phyloP scores from a whole-genome alignment of 73 alveolate genomes.

The Tetrahymena elliotti region DNA sequence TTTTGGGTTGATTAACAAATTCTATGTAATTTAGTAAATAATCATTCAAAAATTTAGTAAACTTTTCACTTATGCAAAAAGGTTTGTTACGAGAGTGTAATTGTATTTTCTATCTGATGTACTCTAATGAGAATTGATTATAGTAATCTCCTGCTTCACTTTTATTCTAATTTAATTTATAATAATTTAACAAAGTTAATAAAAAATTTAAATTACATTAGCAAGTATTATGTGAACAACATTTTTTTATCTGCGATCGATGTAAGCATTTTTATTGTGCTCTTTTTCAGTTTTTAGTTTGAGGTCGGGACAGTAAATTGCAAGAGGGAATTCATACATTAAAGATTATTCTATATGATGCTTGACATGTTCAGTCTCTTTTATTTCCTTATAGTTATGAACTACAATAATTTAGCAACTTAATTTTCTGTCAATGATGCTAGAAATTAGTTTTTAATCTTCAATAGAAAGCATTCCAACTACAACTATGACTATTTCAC shows the following conservation, averaged over 20 bases:
- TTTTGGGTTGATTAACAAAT: neutral
- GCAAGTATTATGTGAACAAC: neutral
- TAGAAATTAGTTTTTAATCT: neutral
- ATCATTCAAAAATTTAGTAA: neutral
- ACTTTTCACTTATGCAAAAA: neutral
- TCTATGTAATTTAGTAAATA: neutral
- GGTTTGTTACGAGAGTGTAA: neutral
- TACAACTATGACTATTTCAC: neutral
- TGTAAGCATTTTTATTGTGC: neutral
- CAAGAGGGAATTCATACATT: neutral
- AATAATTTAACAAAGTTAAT: neutral
- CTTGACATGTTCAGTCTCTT: neutral
- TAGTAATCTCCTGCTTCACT: neutral
- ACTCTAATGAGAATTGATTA: neutral
- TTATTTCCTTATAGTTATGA: neutral
- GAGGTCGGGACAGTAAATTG: neutral
- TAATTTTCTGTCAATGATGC: neutral
- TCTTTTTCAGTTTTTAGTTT: neutral
- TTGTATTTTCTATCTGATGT: neutral
- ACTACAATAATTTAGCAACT: neutral
- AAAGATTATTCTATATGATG: neutral
- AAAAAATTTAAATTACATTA: neutral
- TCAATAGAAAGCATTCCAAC: neutral
- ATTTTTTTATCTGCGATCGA: neutral
- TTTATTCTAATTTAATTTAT: neutral